A percentile compares a stretch with the other conserved stretches of the same genome.
Conservation (phyloP, 768 basidiomycete genomes). For the Pleurotus salmoneostramineus region DNA sequence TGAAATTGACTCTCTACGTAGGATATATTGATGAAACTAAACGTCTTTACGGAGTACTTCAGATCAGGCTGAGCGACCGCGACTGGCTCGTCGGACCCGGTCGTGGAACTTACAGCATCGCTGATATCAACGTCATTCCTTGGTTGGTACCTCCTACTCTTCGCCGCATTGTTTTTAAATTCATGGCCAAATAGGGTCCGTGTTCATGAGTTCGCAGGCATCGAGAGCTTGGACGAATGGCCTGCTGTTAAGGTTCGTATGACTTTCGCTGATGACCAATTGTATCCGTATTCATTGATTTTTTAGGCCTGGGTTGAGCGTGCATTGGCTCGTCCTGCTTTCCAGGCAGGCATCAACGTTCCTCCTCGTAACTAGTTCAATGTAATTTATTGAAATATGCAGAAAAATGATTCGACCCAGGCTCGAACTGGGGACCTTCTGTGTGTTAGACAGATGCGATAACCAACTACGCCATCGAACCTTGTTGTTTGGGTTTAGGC, state of each 20-base stretch:
- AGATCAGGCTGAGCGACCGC: conserved; percentile 67
- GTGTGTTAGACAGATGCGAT: conserved; percentile 84
- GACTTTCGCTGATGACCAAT: not conserved
- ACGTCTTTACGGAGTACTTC: conserved; percentile 79
- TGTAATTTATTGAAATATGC: not conserved
- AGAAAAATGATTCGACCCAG: conserved; percentile 47
- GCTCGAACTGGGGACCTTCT: conserved; percentile 73
- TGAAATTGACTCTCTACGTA: conserved; percentile 17
- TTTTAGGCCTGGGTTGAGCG: conserved; percentile 19
- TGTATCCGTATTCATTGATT: not conserved
- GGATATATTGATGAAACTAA: conserved; percentile 81
- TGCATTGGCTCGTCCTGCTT: conserved; percentile 16
- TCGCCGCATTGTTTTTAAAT: too few relatives aligned
- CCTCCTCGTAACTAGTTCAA: not conserved
- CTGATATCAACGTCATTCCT: conserved; percentile 65
- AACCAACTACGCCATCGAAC: conserved; percentile 69
- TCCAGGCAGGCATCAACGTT: conserved; percentile 14
- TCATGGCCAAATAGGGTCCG: conserved; percentile 63
- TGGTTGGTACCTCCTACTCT: too few relatives aligned
- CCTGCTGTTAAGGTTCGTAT: conserved; percentile 33
- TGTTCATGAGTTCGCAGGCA: conserved; percentile 39
- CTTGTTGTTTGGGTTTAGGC: not conserved
- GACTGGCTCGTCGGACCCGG: conserved; percentile 82
- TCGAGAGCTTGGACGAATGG: conserved; percentile 58
- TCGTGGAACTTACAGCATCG: conserved; percentile 62